Evolutionary conservation across 768 basidiomycete genomes (phyloP).

Genomic region (Boletus rex-veris): DNA sequence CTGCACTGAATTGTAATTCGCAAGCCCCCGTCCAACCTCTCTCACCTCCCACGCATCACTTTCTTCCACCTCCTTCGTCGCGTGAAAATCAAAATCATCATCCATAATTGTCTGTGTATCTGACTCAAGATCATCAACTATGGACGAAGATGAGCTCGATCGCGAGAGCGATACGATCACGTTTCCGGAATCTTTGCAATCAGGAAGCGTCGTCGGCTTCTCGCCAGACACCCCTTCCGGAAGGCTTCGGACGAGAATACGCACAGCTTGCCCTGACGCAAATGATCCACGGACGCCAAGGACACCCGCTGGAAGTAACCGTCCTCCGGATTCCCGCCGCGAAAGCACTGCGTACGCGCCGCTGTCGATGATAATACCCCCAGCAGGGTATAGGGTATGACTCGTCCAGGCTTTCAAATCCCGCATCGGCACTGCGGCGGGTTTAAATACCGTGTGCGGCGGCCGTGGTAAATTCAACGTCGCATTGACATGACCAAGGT

Average conservation of each 20-base stretch:
- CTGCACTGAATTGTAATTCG: conserved; percentile 94
- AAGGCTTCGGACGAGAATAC: conserved; percentile 58
- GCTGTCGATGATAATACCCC: conserved; percentile 81
- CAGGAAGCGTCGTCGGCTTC: conserved; percentile 25
- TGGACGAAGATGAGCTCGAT: conserved; percentile 35
- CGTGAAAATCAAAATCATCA: conserved; percentile 31
- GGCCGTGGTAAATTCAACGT: conserved; percentile 45
- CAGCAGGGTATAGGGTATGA: conserved; percentile 90
- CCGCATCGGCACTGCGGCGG: conserved; percentile 64
- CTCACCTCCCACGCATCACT: conserved; percentile 65
- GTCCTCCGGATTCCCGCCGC: conserved; percentile 82
- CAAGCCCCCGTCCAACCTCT: conserved; percentile 91
- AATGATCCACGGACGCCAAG: conserved; percentile 83
- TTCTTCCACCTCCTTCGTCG: conserved; percentile 33
- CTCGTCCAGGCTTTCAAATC: conserved; percentile 96
- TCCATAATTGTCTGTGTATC: conserved; percentile 28
- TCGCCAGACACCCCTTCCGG: conserved; percentile 22
- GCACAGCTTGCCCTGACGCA: conserved; percentile 92
- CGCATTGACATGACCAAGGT: conserved; percentile 24
- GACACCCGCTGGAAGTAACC: conserved; percentile 90
- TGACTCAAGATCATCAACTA: conserved; percentile 26
- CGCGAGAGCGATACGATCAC: conserved; percentile 37
- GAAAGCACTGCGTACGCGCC: conserved; percentile 88
- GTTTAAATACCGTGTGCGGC: conserved; percentile 85
- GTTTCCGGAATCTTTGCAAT: conserved; percentile 17